phyloP scores from a whole-genome alignment of 176 grass and related monocot species.

The Aegilops umbellulata region DNA sequence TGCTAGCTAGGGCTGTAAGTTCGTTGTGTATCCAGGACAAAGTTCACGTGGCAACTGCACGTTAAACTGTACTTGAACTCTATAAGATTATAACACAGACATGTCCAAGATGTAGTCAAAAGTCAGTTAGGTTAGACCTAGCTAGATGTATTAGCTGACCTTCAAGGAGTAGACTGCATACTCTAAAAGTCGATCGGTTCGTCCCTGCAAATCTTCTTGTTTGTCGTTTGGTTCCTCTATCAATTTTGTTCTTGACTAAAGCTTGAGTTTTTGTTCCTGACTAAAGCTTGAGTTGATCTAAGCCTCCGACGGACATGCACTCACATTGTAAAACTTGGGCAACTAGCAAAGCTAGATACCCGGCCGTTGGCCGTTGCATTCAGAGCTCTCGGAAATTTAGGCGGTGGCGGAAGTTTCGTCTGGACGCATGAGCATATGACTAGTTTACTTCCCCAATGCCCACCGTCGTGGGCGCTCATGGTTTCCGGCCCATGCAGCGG shows the following conservation, averaged over 20 bases:
- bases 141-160: not conserved
- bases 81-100: not conserved
- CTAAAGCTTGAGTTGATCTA: not conserved
- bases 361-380: constrained; percentile 12
- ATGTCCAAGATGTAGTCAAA: not conserved
- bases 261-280: not conserved
- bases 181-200: not conserved
- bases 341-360: not conserved
- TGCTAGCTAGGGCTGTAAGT: constrained; percentile 1
- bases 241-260: not conserved
- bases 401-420: constrained; percentile 18
- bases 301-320: not conserved
- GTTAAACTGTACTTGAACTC: not conserved
- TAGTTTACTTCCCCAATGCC: constrained; percentile 42
- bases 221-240: not conserved
- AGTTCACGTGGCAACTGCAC: constrained; percentile 12
- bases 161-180: not conserved
- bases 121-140: not conserved
- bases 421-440: constrained; percentile 15
- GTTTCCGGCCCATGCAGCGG: constrained; percentile 11
- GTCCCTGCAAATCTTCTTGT: not conserved
- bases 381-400: constrained; percentile 40
- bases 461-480: constrained; percentile 42
- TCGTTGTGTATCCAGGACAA: not conserved
- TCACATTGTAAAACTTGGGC: not conserved